A percentile compares a stretch with the other conserved stretches of the same genome.
These are phyloP conservation scores for Monilinia aucupariae DNA, from an alignment of 2,329 filamentous ascomycete genomes.

Conservation along the genomic window DNA sequence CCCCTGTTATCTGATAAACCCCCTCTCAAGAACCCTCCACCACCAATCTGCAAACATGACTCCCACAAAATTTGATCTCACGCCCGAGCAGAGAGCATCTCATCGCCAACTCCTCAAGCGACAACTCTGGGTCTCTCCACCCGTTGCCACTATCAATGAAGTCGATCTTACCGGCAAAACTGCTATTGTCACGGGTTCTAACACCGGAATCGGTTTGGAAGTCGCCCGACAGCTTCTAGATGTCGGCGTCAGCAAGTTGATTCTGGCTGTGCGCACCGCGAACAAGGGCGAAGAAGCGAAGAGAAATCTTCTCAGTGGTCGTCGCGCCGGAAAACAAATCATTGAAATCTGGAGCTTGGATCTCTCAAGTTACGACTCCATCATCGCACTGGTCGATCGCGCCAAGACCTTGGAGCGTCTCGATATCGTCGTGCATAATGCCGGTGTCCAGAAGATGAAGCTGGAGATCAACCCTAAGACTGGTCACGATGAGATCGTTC, in stretches of 20 bases:
- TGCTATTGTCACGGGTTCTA: constrained; percentile 19
- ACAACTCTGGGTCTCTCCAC: neutral
- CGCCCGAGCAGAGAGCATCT: neutral
- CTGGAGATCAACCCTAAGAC: constrained; percentile 26
- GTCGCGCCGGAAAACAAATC: constrained; percentile 28
- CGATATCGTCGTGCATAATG: constrained; percentile 44
- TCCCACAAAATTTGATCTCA: neutral
- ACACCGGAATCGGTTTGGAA: constrained; percentile 40
- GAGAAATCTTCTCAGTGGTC: constrained; percentile 27
- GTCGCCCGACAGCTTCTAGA: constrained; percentile 39
- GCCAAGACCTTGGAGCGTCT: constrained; percentile 36
- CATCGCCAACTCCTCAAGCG: neutral
- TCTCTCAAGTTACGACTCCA: constrained; percentile 42
- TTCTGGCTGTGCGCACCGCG: constrained; percentile 43
- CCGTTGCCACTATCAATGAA: neutral
- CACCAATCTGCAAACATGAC: too few relatives aligned
- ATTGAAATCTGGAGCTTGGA: constrained; percentile 49
- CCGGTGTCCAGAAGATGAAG: constrained; percentile 33
- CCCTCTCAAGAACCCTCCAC: too few relatives aligned
- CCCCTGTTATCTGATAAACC: too few relatives aligned
- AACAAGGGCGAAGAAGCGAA: constrained; percentile 42
- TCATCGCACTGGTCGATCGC: constrained; percentile 39
- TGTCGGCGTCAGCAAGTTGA: constrained; percentile 39
- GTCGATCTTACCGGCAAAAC: constrained; percentile 15
- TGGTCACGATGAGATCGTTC: constrained; percentile 39